A percentile compares a stretch with the other conserved stretches of the same genome.
Evolutionary conservation across 108 stramenopile species (phyloP).

Genomic region (Chaetoceros tenuissimus): DNA sequence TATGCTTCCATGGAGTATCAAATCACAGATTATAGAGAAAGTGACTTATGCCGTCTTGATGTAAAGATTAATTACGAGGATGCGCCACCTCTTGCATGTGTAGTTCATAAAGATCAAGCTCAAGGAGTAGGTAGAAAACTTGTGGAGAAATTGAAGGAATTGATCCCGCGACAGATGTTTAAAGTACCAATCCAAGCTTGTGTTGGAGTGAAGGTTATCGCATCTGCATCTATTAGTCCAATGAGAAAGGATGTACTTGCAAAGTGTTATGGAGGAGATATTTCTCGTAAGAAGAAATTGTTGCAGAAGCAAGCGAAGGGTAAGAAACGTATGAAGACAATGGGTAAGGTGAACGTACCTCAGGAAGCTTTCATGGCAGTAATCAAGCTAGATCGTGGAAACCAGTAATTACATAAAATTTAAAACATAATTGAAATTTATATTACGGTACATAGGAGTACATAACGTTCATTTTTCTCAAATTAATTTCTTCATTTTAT

Average conservation of each 20-base stretch:
- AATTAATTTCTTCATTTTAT: too few relatives aligned
- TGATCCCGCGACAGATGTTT: slow-evolving; percentile 98
- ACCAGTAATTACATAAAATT: not conserved
- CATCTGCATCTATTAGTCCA: slow-evolving; percentile 78
- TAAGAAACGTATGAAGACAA: slow-evolving; percentile 97
- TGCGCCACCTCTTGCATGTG: slow-evolving; percentile 87
- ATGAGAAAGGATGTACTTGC: slow-evolving; percentile 99
- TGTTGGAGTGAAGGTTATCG: slow-evolving; percentile 87
- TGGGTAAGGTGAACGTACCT: slow-evolving; percentile 96
- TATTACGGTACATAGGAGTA: too few relatives aligned
- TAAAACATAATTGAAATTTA: too few relatives aligned
- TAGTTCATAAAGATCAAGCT: slow-evolving; percentile 90
- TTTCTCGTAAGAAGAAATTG: slow-evolving; percentile 97
- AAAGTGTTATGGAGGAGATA: slow-evolving; percentile 98
- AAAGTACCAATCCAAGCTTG: slow-evolving; percentile 97
- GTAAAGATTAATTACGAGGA: slow-evolving; percentile 94
- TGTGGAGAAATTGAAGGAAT: slow-evolving; percentile 80
- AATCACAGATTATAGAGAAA: slow-evolving; percentile 80
- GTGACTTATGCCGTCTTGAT: slow-evolving; percentile 91
- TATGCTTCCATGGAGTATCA: slow-evolving; percentile 98
- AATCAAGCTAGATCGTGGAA: slow-evolving; percentile 51
- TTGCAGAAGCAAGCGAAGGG: slow-evolving; percentile 99
- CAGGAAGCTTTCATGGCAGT: slow-evolving; percentile 99
- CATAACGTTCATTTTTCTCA: too few relatives aligned
- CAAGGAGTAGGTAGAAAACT: slow-evolving; percentile 72